These are phyloP conservation scores for Astrocystis sublimbata DNA, from an alignment of 495 filamentous ascomycete genomes.

Conservation along the genomic window DNA sequence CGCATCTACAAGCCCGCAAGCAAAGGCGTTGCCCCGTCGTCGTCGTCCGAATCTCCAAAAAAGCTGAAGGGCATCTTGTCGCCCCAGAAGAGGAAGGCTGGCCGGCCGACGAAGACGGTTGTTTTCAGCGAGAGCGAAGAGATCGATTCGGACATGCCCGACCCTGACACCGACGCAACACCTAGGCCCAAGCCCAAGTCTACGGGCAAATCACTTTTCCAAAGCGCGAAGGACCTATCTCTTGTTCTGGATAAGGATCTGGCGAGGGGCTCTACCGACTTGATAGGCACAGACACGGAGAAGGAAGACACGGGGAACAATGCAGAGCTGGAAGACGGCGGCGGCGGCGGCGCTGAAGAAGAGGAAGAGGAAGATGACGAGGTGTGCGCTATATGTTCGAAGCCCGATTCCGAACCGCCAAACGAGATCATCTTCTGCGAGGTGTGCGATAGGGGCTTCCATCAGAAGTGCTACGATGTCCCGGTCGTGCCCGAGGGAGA, in stretches of 20 bases:
- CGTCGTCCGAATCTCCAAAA: constrained; percentile 13
- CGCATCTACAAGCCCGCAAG: constrained; percentile 5
- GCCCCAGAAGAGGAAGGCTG: constrained; percentile 34
- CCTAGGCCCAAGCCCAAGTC: not conserved
- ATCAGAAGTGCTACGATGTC: constrained; percentile 86
- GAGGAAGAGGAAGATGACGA: constrained; percentile 44
- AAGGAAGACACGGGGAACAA: not conserved
- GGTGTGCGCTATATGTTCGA: constrained; percentile 49
- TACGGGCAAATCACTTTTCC: not conserved
- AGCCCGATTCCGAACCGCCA: constrained; percentile 46
- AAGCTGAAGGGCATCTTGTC: constrained; percentile 44
- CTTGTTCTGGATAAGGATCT: too few species aligned
- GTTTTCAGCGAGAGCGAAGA: constrained; percentile 35
- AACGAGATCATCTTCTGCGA: constrained; percentile 88
- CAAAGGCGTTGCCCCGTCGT: constrained; percentile 1
- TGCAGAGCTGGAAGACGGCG: constrained; percentile 21
- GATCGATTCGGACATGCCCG: not conserved
- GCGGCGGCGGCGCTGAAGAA: constrained; percentile 25
- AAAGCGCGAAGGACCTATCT: not conserved
- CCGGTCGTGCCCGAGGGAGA: constrained; percentile 84
- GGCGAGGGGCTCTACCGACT: not conserved
- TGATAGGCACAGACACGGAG: not conserved
- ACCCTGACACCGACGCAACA: not conserved
- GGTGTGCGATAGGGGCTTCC: constrained; percentile 81
- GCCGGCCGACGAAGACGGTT: constrained; percentile 40